Conservation (phyloP, 768 basidiomycete genomes). For the Auricularia cornea region DNA sequence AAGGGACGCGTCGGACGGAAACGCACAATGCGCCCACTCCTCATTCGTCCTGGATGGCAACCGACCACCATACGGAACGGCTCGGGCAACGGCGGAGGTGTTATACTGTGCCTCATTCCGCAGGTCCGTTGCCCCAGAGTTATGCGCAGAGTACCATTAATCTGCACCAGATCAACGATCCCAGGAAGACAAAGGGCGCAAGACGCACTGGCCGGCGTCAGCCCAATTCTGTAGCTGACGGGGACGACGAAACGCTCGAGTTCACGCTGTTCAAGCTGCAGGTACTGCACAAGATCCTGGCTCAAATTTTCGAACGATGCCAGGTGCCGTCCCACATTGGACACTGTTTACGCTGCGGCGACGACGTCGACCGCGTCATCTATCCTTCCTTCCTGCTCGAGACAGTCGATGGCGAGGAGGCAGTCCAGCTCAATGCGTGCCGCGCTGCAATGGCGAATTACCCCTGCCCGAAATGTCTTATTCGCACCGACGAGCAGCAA, state of each 20-base stretch:
- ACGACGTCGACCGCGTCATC: slow-evolving; percentile 14
- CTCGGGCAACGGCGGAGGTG: slow-evolving; percentile 27
- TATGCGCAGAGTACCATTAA: not conserved
- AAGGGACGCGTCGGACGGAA: slow-evolving; percentile 21
- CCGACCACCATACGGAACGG: slow-evolving; percentile 22
- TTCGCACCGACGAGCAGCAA: no score
- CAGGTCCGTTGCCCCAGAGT: slow-evolving; percentile 10
- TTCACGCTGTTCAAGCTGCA: slow-evolving; percentile 22
- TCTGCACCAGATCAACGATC: not conserved
- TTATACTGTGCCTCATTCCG: slow-evolving; percentile 23
- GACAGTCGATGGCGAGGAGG: slow-evolving; percentile 26
- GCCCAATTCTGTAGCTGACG: slow-evolving; percentile 11
- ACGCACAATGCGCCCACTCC: slow-evolving; percentile 22
- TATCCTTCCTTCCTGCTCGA: slow-evolving; percentile 22
- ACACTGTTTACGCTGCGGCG: slow-evolving; percentile 18
- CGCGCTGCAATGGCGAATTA: slow-evolving; percentile 17
- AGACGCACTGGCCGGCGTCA: no score
- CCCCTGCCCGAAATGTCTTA: slow-evolving; percentile 26
- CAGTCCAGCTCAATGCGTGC: slow-evolving; percentile 18
- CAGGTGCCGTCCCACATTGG: slow-evolving; percentile 16
- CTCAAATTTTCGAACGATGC: slow-evolving; percentile 15
- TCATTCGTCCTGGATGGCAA: slow-evolving; percentile 19
- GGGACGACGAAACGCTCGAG: no score
- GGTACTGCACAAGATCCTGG: slow-evolving; percentile 23
- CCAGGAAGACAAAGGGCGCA: no score